Evolutionary conservation across 2,329 filamentous ascomycete genomes (phyloP).

Genomic region (Fusarium robinianum): DNA sequence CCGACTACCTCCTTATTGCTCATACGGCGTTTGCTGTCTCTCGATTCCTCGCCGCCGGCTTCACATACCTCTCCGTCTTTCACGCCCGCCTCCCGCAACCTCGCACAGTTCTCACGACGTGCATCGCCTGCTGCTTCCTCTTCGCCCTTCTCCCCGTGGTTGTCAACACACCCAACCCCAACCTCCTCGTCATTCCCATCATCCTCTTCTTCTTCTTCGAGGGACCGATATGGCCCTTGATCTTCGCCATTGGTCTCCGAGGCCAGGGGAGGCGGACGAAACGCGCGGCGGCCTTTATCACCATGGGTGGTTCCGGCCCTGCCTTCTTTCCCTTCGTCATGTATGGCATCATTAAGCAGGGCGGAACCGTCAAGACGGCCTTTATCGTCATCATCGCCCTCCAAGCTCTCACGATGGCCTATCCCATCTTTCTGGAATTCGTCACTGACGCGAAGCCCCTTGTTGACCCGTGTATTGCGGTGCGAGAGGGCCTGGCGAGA

Average conservation of each 20-base stretch:
- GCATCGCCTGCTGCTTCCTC: conserved; percentile 64
- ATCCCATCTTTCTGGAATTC: conserved; percentile 54
- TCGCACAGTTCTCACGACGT: conserved; percentile 69
- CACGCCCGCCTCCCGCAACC: conserved; percentile 62
- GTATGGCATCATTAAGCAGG: conserved; percentile 65
- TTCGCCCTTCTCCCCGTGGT: conserved; percentile 54
- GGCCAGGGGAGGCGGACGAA: conserved; percentile 83
- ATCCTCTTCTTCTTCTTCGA: conserved; percentile 79
- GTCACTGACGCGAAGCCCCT: conserved; percentile 52
- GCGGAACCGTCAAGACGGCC: conserved; percentile 65
- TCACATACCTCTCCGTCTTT: conserved; percentile 63
- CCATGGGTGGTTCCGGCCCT: conserved; percentile 74
- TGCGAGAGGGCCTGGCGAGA: conserved; percentile 23
- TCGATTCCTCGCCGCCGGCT: conserved; percentile 67
- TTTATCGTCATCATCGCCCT: conserved; percentile 66
- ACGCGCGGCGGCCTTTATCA: conserved; percentile 75
- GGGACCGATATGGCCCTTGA: conserved; percentile 80
- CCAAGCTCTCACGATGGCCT: conserved; percentile 51
- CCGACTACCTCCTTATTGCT: conserved; percentile 72
- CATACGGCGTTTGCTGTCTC: conserved; percentile 75
- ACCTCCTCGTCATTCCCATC: conserved; percentile 62
- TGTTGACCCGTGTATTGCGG: conserved; percentile 43
- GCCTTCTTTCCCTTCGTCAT: conserved; percentile 76
- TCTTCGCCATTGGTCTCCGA: conserved; percentile 78
- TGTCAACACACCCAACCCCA: conserved; percentile 50